These are phyloP conservation scores for Zoysia japonica DNA, from an alignment of 176 grass and related monocot species.

Conservation along the genomic window DNA sequence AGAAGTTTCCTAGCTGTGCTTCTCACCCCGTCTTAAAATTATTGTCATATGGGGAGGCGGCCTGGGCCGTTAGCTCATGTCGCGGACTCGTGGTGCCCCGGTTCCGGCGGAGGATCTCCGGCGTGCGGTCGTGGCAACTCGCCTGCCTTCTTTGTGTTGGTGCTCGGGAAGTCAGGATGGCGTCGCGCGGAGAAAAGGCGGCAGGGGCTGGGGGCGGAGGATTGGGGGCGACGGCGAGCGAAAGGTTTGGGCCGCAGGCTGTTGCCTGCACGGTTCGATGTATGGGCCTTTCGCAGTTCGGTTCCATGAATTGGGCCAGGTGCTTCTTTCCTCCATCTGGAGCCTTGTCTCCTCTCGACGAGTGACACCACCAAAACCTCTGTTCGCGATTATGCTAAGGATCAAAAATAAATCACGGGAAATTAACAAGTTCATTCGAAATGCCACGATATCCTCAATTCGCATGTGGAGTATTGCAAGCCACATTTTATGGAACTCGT, in stretches of 20 bases:
- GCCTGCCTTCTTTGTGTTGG: background rate
- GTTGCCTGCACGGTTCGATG: background rate
- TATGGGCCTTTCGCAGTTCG: background rate
- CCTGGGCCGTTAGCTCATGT: background rate
- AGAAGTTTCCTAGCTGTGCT: no score
- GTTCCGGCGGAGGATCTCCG: background rate
- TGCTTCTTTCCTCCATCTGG: background rate
- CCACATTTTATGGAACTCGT: background rate
- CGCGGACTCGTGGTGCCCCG: background rate
- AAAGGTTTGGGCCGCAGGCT: background rate
- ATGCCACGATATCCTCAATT: no score
- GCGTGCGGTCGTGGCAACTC: background rate
- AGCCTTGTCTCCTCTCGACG: no score
- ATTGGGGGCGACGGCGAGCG: no score
- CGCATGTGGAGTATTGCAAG: background rate
- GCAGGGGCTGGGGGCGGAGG: no score
- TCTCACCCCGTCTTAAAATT: no score
- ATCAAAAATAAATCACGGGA: no score
- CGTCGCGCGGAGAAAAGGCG: background rate
- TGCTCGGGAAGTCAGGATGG: background rate
- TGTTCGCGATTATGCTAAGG: background rate
- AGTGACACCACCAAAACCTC: background rate
- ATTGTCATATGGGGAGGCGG: no score
- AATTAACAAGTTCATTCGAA: no score
- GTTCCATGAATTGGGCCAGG: background rate